Conservation (phyloP, 176 grass and related monocot genomes). For the Chrysopogon serrulatus region DNA sequence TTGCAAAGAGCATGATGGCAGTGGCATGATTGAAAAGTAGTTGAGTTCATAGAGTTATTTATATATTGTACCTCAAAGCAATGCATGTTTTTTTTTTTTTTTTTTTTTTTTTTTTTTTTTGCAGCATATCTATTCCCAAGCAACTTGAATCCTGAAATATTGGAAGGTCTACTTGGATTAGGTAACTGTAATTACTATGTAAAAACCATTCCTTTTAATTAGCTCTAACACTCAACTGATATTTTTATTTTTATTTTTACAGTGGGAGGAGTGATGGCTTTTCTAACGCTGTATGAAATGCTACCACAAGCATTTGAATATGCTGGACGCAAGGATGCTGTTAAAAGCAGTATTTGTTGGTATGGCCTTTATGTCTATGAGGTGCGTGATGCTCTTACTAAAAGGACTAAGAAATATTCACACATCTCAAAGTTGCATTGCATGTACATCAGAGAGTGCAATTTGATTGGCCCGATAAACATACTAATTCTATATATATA, state of each 20-base stretch:
- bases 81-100: too few relatives aligned
- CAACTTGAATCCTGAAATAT: conserved; percentile 82
- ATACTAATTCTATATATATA: background rate
- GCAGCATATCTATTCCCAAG: conserved; percentile 91
- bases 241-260: conserved; percentile 2
- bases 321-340: conserved; percentile 85
- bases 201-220: background rate
- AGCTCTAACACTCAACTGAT: background rate
- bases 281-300: conserved; percentile 93
- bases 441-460: background rate
- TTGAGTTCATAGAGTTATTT: background rate
- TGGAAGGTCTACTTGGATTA: conserved; percentile 99
- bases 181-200: conserved; percentile 33
- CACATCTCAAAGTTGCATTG: background rate
- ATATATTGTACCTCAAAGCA: conserved; percentile 1
- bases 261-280: conserved; percentile 97
- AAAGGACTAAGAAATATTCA: background rate
- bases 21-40: background rate
- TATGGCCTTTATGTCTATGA: conserved; percentile 98
- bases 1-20: background rate
- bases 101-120: too few relatives aligned
- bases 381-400: conserved; percentile 42
- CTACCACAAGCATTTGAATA: conserved; percentile 89
- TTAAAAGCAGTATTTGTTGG: conserved; percentile 96
- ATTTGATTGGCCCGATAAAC: background rate